Conservation (phyloP, 2,329 filamentous ascomycete genomes). For the Colletotrichum sp. region DNA sequence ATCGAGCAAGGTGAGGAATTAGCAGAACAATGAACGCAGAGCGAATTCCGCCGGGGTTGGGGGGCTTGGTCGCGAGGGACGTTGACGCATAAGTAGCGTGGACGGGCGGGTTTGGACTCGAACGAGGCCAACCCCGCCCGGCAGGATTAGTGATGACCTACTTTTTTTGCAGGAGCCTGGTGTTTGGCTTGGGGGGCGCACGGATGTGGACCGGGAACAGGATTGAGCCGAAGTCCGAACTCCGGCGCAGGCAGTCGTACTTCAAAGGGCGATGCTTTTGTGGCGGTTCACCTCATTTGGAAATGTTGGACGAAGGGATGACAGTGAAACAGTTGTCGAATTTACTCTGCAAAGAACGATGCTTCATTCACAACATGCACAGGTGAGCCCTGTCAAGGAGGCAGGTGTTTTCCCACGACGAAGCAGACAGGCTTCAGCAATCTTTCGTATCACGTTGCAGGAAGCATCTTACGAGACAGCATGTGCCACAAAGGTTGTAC, state of each 20-base stretch:
- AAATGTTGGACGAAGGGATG: not conserved
- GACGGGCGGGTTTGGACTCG: not conserved
- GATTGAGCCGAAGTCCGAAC: not conserved
- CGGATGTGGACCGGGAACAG: not conserved
- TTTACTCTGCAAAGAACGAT: not conserved
- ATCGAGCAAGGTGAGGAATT: not conserved
- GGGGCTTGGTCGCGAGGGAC: not conserved
- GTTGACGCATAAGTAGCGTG: not conserved
- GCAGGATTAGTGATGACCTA: not conserved
- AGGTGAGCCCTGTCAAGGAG: not conserved
- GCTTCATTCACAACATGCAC: not conserved
- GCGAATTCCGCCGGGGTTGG: conserved; percentile 12
- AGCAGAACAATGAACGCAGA: not conserved
- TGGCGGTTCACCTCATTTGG: not conserved
- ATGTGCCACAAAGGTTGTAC: not conserved
- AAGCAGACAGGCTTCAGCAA: not conserved
- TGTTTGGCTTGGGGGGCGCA: not conserved
- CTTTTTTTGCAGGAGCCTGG: not conserved
- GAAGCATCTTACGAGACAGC: not conserved
- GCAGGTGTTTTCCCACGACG: not conserved
- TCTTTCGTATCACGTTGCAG: not conserved
- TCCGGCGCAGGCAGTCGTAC: not conserved
- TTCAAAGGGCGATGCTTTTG: not conserved
- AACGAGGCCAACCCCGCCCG: not conserved
- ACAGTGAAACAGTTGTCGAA: not conserved